phyloP scores from a whole-genome alignment of 164 flowering plant species.

The Umbilicus rupestris region DNA sequence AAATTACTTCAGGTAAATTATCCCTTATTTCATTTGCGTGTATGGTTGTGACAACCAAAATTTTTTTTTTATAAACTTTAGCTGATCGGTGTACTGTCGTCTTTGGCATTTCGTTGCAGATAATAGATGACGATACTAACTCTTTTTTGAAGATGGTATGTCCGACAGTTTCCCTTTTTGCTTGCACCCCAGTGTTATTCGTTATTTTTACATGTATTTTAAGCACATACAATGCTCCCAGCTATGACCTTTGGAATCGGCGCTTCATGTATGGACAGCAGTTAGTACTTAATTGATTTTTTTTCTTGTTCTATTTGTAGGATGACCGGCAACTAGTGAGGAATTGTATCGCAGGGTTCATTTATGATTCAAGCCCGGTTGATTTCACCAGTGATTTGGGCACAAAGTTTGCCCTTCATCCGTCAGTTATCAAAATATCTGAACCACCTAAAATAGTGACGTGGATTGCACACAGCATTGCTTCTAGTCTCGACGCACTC shows the following conservation, averaged over 20 bases:
- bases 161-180: not conserved
- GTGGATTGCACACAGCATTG: conserved; percentile 61
- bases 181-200: not conserved
- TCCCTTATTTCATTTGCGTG: not conserved
- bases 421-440: conserved; percentile 50
- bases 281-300: not conserved
- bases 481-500: conserved; percentile 65
- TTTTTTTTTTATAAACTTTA: not conserved
- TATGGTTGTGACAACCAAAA: not conserved
- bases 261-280: not conserved
- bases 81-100: not conserved
- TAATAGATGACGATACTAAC: conserved; percentile 55
- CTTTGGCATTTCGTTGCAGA: conserved; percentile 35
- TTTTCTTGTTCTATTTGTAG: conserved; percentile 29
- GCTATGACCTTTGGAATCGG: not conserved
- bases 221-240: not conserved
- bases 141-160: conserved; percentile 39
- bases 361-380: conserved; percentile 84
- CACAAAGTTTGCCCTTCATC: conserved; percentile 62
- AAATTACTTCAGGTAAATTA: conserved; percentile 77
- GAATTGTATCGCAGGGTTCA: conserved; percentile 64
- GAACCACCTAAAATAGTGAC: conserved; percentile 55
- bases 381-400: conserved; percentile 88
- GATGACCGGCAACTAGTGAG: conserved; percentile 54
- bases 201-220: not conserved